A percentile compares a stretch with the other conserved stretches of the same genome.
Evolutionary conservation across 306 rosid species (phyloP).

Genomic region (Prunus campanulata): DNA sequence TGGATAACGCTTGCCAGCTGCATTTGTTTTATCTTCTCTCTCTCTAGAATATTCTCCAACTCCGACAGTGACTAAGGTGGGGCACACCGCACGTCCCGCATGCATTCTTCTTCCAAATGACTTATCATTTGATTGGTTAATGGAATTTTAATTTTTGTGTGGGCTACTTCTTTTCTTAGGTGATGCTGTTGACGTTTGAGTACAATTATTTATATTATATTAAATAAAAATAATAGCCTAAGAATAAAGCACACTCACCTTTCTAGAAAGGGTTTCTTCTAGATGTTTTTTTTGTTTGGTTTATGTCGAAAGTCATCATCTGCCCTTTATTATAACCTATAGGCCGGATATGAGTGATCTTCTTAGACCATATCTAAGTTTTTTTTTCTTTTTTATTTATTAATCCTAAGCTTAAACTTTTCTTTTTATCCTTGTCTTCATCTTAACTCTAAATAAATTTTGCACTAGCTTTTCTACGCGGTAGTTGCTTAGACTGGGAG

Average conservation of each 20-base stretch:
- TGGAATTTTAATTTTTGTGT: background rate
- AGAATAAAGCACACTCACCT: too few relatives aligned
- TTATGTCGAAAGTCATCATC: background rate
- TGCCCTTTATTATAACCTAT: background rate
- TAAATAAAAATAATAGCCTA: too few relatives aligned
- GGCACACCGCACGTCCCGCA: background rate
- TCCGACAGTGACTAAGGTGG: background rate
- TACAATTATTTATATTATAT: background rate
- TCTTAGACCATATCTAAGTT: too few relatives aligned
- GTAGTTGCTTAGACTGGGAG: too few relatives aligned
- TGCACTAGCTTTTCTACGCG: too few relatives aligned
- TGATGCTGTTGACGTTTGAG: too few relatives aligned
- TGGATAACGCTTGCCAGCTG: slow-evolving; percentile 22
- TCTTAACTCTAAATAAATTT: too few relatives aligned
- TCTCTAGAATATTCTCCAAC: background rate
- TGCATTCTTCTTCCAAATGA: background rate
- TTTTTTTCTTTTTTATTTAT: too few relatives aligned
- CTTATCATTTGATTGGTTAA: background rate
- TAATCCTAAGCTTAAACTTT: too few relatives aligned
- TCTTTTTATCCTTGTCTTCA: too few relatives aligned
- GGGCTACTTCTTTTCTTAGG: background rate
- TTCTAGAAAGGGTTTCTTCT: too few relatives aligned
- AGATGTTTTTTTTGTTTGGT: background rate
- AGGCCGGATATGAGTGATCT: too few relatives aligned
- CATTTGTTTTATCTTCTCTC: background rate